Base-by-base conservation (phyloP, 1,139 yeast species). In the Saccharomyces uvarum region DNA sequence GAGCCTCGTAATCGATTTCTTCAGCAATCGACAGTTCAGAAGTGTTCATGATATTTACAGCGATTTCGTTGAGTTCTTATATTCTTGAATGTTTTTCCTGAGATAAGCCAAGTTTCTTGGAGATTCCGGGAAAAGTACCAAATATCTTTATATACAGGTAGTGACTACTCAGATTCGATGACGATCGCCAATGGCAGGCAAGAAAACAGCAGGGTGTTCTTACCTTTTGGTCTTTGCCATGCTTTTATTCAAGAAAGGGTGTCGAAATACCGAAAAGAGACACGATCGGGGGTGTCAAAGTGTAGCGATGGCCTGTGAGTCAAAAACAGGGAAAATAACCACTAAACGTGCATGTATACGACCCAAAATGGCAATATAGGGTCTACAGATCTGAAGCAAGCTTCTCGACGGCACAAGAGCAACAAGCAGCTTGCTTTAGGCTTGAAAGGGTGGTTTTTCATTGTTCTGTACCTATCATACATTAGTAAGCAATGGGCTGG, bases 1-100 rank as follows among this genome's bases (percentile, higher is more conserved):
- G 78, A 1, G 97, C 85, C 71, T 93, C 99, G 70, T 93, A 93
- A 68, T 91, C 97, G 51, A 86, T 78, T 61, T 73, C 76, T 56
- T 67, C 70, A 41, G 62, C 62, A 51, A 58, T 55, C 8, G 53
- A 46, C 26, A 49, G 29, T 49, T 59, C 62, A 29, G 57, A 51
- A 49, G 55, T 54, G 51, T 56, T 56, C 57, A 58, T 57, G 26
- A 33, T 50, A 27, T 42, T 32, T 6, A 38, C 44, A 9, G 26
- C 24, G 13, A 19, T 38, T 19, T 38, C 44, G 44, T 38, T 38
- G 44, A 9, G 24, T 38, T 19, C 21, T 38, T 38, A 1, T 19
- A 38, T 19, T 38, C 41, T 38, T 11, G n/a, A 19, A 38, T 4
- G 19, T 11, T 7, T 0, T 19, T 24, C 26, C 26, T 24, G 26